These are phyloP conservation scores for Chrysanthemum lavandulifolium DNA, from an alignment of 129 eudicot species.

Conservation along the genomic window DNA sequence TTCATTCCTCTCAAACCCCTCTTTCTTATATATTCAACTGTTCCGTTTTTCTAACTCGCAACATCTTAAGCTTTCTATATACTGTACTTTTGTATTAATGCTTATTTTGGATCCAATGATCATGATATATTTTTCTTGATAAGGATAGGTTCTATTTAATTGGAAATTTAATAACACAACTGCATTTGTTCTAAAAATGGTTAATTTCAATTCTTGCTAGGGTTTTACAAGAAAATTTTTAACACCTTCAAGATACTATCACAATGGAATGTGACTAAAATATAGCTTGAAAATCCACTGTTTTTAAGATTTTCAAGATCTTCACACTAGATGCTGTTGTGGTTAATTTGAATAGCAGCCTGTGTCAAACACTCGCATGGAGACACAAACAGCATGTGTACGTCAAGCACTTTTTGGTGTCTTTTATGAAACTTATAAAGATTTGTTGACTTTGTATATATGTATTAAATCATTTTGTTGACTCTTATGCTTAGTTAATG, in stretches of 20 bases:
- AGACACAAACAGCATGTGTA: slow-evolving; percentile 23
- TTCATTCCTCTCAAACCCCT: slow-evolving; percentile 96
- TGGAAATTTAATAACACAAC: slow-evolving; percentile 2
- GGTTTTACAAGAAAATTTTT: slow-evolving; percentile 1
- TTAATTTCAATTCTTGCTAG: neutral
- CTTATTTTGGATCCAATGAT: slow-evolving; percentile 1
- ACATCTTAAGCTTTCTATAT: neutral
- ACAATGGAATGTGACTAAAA: neutral
- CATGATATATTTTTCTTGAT: slow-evolving; percentile 14
- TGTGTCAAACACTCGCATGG: slow-evolving; percentile 15
- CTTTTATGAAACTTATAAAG: slow-evolving; percentile 29
- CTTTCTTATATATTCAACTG: neutral
- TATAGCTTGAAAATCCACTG: neutral
- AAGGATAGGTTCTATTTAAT: slow-evolving; percentile 6
- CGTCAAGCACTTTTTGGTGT: slow-evolving; percentile 24
- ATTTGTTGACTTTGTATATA: slow-evolving; percentile 26
- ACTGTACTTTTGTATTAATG: neutral
- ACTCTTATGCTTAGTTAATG: slow-evolving; percentile 14
- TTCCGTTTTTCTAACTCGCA: neutral
- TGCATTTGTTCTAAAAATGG: slow-evolving; percentile 18
- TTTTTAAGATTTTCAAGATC: neutral
- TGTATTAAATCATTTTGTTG: slow-evolving; percentile 24
- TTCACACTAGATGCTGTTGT: neutral
- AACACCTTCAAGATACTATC: slow-evolving; percentile 1
- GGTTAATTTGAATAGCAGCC: slow-evolving; percentile 14